Base-by-base conservation (phyloP, 1,139 yeast genomes). In the Nematodospora anomalae region DNA sequence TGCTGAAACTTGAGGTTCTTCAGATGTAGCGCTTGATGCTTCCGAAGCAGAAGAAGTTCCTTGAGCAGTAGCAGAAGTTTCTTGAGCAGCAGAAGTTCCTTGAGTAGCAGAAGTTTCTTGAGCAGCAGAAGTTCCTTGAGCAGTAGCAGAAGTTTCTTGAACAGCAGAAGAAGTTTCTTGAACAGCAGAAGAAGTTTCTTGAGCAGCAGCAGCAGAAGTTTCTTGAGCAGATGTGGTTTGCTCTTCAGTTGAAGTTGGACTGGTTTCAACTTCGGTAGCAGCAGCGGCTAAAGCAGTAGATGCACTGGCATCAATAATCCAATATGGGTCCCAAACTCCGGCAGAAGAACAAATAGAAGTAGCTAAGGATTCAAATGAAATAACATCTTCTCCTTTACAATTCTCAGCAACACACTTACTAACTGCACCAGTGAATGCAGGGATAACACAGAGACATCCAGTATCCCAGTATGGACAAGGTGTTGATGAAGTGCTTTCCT, bases 391-490 rank as follows among this genome's bases (percentile, higher is more conserved):
- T 31, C 62, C 65, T 16, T 34, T 28, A 47, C 68, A 63, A 18
- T 43, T 40, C n/a, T 49, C 43, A 31, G 60, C 64, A 28, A 63
- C 53, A 50, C 68, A 63, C 26, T 50, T 45, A 26, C 60, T 67
- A 29, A 61, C 55, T 27, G 42, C 34, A 20, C 58, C 60, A 12
- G 51, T 49, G 46, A 53, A 62, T 30, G 48, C 51, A 23, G 64
- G 55, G 59, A 62, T 60, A 22, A 63, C 62, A 52, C 69, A 63
- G 26, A 63, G 51, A 47, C 69, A 63, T 7, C 69, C 69, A 28
- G 67, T 60, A 44, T 63, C 69, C 67, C 68, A 63, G 49, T 62
- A 60, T 35, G 69, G 69, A 48, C 69, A 63, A 20, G 67, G 67
- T 18, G 68, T 62, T 20, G 32, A 23, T 24, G 42, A 40, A 24